Evolutionary conservation across 768 basidiomycete genomes (phyloP), one percentile per base, ranked within the genome.

Genomic region (Rhizopogon sp.): DNA sequence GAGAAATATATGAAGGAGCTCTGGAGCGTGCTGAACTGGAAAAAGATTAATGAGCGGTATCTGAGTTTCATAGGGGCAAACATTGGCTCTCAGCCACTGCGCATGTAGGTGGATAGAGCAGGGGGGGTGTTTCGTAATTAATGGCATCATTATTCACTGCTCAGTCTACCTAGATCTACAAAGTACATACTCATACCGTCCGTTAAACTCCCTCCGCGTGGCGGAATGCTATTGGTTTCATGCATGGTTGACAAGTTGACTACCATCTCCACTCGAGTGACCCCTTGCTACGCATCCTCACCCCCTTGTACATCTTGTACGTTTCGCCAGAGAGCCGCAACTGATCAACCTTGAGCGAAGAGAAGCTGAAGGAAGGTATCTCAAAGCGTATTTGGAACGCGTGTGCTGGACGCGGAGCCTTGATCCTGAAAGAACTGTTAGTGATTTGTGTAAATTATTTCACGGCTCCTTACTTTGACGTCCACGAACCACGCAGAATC

Each of bases 261-360:
- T 70, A 70, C 69, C 69, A 70, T 43, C 69, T 63, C 70, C 69
- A 70, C 43, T 70, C 69, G 28, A 71, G 50, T 5, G 60, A 62
- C n/a, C 69, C 69, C 50, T 58, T 43, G 6, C 70, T 52, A 39
- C 78, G 75, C 43, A 85, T 83, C 64, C 93, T 76, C 50, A 97
- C 87, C 14, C 94, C 94, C 69, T 95, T 96, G 73, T 89, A 97
- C 10, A 90, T 89, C 70, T 95, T 96, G 70, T 95, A 95, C 10
- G 70, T 71, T 67, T 94, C 91, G 11, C 88, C 85, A 2, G 77
- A 84, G 28, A 91, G 73, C 69, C 85, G 91, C 43, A 96, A 79
- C 61, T 93, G 88, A 56, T 94, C 90, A 4, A 96, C 85, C 62
- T 88, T 90, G 44, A 96, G 74, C 17, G 87, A 79, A 6, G 91